Evolutionary conservation across 345 rosid species (phyloP).

Genomic region (Dipteronia sinensis): DNA sequence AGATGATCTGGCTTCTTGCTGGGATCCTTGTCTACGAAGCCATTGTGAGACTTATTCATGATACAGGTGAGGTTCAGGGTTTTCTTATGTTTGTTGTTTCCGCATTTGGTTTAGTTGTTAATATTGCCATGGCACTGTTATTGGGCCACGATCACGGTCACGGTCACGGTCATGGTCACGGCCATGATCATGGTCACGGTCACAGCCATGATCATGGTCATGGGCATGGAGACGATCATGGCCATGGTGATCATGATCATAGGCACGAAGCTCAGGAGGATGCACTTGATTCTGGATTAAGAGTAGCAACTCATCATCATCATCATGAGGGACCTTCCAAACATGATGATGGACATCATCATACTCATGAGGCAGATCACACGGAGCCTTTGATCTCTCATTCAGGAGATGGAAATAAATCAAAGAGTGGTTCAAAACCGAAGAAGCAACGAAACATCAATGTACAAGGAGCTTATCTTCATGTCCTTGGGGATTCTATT

Average conservation of each 20-base stretch:
- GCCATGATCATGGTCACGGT: constrained; percentile 26
- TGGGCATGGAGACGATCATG: constrained; percentile 24
- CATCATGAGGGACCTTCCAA: constrained; percentile 17
- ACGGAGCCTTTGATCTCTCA: constrained; percentile 36
- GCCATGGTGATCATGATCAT: constrained; percentile 22
- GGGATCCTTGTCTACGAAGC: constrained; percentile 75
- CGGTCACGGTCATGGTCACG: constrained; percentile 37
- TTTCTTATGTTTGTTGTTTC: constrained; percentile 63
- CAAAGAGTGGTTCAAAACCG: constrained; percentile 16
- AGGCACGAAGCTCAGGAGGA: not conserved
- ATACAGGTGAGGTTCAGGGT: constrained; percentile 59
- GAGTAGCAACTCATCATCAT: constrained; percentile 21
- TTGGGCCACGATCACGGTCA: constrained; percentile 62
- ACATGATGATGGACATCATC: constrained; percentile 30
- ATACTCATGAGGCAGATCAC: constrained; percentile 29
- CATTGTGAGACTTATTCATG: constrained; percentile 51
- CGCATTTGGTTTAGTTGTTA: constrained; percentile 61
- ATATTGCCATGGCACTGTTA: constrained; percentile 58
- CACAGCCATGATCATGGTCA: constrained; percentile 32
- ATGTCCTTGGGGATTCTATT: constrained; percentile 72
- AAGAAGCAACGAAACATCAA: constrained; percentile 59
- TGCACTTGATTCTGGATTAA: constrained; percentile 15
- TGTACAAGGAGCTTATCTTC: constrained; percentile 71
- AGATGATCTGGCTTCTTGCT: constrained; percentile 73
- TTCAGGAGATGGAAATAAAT: constrained; percentile 25